A percentile compares a stretch with the other conserved stretches of the same genome.
Evolutionary conservation across 1,139 yeast species (phyloP).

Genomic region (Debaryomyces coudertii): DNA sequence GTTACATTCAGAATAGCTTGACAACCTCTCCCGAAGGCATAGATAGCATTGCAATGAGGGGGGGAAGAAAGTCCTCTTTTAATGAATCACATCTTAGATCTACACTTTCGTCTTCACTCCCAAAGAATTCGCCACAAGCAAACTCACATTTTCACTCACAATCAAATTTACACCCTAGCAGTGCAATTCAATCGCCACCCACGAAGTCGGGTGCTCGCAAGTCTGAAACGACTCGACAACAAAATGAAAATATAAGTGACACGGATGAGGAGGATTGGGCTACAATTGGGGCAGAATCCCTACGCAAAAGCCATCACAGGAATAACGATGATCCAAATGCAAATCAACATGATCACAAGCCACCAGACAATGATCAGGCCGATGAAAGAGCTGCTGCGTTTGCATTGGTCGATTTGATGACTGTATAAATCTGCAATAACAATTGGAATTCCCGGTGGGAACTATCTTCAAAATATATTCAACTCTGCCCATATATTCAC

Average conservation of each 20-base stretch:
- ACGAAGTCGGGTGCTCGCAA: neutral
- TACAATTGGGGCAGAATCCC: slow-evolving; percentile 73
- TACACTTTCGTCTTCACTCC: slow-evolving; percentile 39
- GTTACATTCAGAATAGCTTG: slow-evolving; percentile 20
- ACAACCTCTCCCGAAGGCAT: slow-evolving; percentile 24
- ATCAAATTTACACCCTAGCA: slow-evolving; percentile 6
- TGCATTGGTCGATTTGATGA: slow-evolving; percentile 63
- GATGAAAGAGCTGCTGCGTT: slow-evolving; percentile 61
- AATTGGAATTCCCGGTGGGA: neutral
- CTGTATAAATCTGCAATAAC: slow-evolving; percentile 22
- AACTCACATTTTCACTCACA: slow-evolving; percentile 9
- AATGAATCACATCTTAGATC: slow-evolving; percentile 49
- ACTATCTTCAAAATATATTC: neutral
- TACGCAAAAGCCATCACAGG: slow-evolving; percentile 37
- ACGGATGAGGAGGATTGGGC: slow-evolving; percentile 98
- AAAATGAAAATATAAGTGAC: slow-evolving; percentile 33
- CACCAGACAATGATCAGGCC: slow-evolving; percentile 20
- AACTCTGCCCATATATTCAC: too few species aligned
- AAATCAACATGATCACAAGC: neutral
- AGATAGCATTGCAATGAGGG: slow-evolving; percentile 23
- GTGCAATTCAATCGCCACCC: slow-evolving; percentile 2
- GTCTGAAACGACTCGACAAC: neutral
- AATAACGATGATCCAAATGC: slow-evolving; percentile 10
- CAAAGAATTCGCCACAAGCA: slow-evolving; percentile 16
- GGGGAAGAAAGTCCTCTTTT: slow-evolving; percentile 46